Percentiles rank a stretch among this genome's conserved stretches.
These are phyloP conservation scores for Diaporthe sp. DNA, from an alignment of 2,329 filamentous ascomycete genomes.

Conservation along the genomic window DNA sequence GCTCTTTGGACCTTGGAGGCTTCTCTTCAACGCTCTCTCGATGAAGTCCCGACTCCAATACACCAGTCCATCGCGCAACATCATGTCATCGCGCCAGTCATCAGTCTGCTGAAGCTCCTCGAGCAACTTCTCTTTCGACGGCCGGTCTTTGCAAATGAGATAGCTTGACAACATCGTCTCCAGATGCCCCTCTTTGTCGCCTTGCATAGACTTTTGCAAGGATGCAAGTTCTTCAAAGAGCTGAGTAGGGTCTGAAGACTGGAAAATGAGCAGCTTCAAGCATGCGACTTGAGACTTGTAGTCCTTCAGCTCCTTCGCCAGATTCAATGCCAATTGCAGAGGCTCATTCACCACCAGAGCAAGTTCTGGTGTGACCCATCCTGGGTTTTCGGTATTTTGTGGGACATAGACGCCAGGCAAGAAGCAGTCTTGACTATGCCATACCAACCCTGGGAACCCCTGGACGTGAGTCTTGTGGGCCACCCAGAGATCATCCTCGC, in stretches of 20 bases:
- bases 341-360: not conserved
- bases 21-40: conserved; percentile 2
- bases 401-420: not conserved
- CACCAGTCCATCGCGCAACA: not conserved
- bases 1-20: not conserved
- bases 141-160: not conserved
- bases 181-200: not conserved
- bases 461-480: not conserved
- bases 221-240: not conserved
- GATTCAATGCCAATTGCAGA: not conserved
- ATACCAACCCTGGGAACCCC: not conserved
- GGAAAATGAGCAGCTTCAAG: not conserved
- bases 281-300: conserved; percentile 7
- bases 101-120: not conserved
- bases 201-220: not conserved
- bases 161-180: not conserved
- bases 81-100: not conserved
- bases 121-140: not conserved
- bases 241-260: not conserved
- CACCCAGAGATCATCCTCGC: not conserved
- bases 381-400: not conserved
- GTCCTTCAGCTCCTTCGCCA: conserved; percentile 1
- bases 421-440: not conserved
- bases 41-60: conserved; percentile 8
- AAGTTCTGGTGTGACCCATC: not conserved